Percentiles rank a stretch among this genome's conserved stretches.
Evolutionary conservation across 768 basidiomycete genomes (phyloP).

Genomic region (Wakefieldia striispora): DNA sequence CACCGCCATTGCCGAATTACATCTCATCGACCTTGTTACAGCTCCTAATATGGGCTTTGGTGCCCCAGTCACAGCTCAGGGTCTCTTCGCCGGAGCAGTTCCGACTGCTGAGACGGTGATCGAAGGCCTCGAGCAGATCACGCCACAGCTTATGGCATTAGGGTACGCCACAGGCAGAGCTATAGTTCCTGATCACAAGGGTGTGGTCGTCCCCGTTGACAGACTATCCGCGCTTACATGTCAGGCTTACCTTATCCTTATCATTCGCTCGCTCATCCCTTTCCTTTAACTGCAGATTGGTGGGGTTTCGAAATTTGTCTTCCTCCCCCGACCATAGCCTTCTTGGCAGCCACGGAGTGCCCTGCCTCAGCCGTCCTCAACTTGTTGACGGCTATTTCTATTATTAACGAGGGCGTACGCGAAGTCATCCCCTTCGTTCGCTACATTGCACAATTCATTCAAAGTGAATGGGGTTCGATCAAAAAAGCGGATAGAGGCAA

Average conservation of each 20-base stretch:
- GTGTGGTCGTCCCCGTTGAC: constrained; percentile 70
- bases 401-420: constrained; percentile 70
- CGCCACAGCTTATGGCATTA: constrained; percentile 73
- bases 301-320: constrained; percentile 84
- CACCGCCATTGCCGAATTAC: constrained; percentile 55
- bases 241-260: constrained; percentile 36
- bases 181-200: constrained; percentile 64
- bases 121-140: constrained; percentile 65
- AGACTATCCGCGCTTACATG: constrained; percentile 78
- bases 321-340: constrained; percentile 64
- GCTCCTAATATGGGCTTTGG: constrained; percentile 70
- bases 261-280: constrained; percentile 5
- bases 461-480: constrained; percentile 71
- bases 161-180: constrained; percentile 73
- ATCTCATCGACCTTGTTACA: constrained; percentile 56
- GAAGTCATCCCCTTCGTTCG: constrained; percentile 85
- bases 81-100: constrained; percentile 70
- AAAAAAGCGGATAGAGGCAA: constrained; percentile 60
- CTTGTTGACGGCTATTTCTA: constrained; percentile 68
- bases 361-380: constrained; percentile 58
- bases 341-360: constrained; percentile 64
- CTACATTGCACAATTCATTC: constrained; percentile 76
- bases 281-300: constrained; percentile 57
- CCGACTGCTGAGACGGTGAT: constrained; percentile 74
- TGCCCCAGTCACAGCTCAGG: constrained; percentile 64